Evolutionary conservation across 495 filamentous ascomycete genomes (phyloP).

Genomic region (Cercophora scortea): DNA sequence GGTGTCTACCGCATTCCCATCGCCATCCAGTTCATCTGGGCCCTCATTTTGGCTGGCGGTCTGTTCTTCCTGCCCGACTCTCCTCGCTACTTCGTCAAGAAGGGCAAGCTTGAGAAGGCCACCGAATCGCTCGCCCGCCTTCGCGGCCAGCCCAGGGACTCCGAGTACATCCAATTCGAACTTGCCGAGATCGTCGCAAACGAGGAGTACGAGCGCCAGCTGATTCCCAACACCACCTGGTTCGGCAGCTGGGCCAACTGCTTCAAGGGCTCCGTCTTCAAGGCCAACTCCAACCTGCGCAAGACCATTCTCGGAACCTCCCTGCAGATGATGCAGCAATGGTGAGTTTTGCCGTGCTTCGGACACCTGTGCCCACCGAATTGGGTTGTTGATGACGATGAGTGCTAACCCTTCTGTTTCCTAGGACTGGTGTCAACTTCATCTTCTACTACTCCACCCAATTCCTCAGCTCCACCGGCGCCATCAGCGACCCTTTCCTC

Average conservation of each 20-base stretch:
- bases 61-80: slow-evolving; percentile 64
- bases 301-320: slow-evolving; percentile 66
- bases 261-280: slow-evolving; percentile 50
- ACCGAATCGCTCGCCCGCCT: slow-evolving; percentile 53
- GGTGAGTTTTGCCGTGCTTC: neutral
- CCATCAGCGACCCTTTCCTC: slow-evolving; percentile 68
- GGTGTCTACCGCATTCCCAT: slow-evolving; percentile 69
- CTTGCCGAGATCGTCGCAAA: slow-evolving; percentile 75
- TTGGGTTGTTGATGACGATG: neutral
- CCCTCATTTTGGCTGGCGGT: slow-evolving; percentile 52
- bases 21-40: slow-evolving; percentile 61
- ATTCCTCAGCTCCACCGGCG: slow-evolving; percentile 67
- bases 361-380: neutral
- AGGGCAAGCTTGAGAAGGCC: slow-evolving; percentile 55
- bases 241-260: slow-evolving; percentile 58
- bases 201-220: slow-evolving; percentile 63
- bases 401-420: neutral
- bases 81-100: slow-evolving; percentile 69
- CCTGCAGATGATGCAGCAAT: slow-evolving; percentile 69
- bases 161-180: slow-evolving; percentile 56
- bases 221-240: slow-evolving; percentile 58
- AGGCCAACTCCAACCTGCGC: slow-evolving; percentile 49
- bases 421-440: slow-evolving; percentile 67
- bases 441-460: slow-evolving; percentile 83
- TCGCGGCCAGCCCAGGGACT: slow-evolving; percentile 57